Evolutionary conservation across 495 filamentous ascomycete genomes (phyloP).

Genomic region (Pseudotulostoma volvatum): DNA sequence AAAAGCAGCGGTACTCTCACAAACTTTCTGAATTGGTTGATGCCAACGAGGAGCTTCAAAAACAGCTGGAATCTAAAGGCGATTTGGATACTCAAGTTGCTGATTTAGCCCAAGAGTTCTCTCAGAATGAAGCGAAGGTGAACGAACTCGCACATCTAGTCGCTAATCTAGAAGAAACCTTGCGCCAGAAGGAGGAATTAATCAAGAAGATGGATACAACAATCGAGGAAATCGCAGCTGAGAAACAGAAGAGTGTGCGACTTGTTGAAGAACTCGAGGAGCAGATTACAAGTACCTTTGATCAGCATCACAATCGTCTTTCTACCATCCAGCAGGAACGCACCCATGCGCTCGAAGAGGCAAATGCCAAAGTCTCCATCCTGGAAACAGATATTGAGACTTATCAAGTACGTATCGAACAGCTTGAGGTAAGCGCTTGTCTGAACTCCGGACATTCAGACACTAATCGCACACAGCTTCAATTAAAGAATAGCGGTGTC

Average conservation of each 20-base stretch:
- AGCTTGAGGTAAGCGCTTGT: constrained; percentile 26
- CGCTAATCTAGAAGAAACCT: constrained; percentile 40
- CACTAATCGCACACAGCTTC: constrained; percentile 18
- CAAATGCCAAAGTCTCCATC: constrained; percentile 25
- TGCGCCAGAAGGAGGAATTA: constrained; percentile 53
- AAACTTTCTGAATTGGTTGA: constrained; percentile 30
- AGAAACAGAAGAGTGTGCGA: constrained; percentile 71
- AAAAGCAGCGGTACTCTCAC: constrained; percentile 30
- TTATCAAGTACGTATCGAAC: constrained; percentile 33
- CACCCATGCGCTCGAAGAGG: constrained; percentile 31
- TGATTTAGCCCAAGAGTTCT: constrained; percentile 20
- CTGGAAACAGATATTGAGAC: constrained; percentile 38
- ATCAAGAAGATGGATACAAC: constrained; percentile 53
- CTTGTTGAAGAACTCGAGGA: constrained; percentile 94
- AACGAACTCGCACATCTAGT: constrained; percentile 36
- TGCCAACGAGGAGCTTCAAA: constrained; percentile 27
- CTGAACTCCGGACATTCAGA: neutral
- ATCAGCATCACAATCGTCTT: constrained; percentile 79
- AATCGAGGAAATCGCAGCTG: constrained; percentile 38
- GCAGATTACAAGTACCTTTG: constrained; percentile 85
- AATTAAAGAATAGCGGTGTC: constrained; percentile 27
- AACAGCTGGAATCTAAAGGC: constrained; percentile 35
- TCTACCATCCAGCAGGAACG: constrained; percentile 47
- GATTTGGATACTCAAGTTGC: constrained; percentile 26
- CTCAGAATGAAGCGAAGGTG: constrained; percentile 28